These are phyloP conservation scores for Panaeolus papilionaceus DNA, from an alignment of 768 basidiomycete genomes.

Conservation along the genomic window DNA sequence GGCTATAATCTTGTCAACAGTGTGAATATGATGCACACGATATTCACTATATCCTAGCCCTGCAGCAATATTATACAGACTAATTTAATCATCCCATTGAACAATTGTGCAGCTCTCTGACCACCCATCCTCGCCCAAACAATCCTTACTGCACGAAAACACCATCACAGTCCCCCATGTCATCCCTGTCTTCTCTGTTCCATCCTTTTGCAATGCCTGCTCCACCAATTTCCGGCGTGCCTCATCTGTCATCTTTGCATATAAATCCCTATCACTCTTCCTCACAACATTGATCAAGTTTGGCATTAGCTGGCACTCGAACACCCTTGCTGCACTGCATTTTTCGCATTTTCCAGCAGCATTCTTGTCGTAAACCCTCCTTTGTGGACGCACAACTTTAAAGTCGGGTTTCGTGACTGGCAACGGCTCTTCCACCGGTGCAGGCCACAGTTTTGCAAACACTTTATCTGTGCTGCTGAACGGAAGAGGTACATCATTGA, in stretches of 20 bases:
- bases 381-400: slow-evolving; percentile 54
- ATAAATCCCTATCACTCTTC: slow-evolving; percentile 26
- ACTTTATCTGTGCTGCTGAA: slow-evolving; percentile 76
- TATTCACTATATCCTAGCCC: no score
- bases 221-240: slow-evolving; percentile 71
- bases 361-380: slow-evolving; percentile 59
- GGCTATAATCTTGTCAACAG: no score
- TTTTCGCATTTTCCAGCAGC: slow-evolving; percentile 67
- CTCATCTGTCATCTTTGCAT: slow-evolving; percentile 59
- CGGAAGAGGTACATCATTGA: slow-evolving; percentile 84
- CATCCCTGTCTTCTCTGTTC: slow-evolving; percentile 67
- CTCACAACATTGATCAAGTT: slow-evolving; percentile 85
- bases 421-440: slow-evolving; percentile 47
- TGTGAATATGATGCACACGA: no score
- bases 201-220: slow-evolving; percentile 53
- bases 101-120: slow-evolving; percentile 27
- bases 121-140: slow-evolving; percentile 52
- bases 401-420: slow-evolving; percentile 68
- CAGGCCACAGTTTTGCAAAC: slow-evolving; percentile 78
- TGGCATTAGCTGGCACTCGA: slow-evolving; percentile 96
- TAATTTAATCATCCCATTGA: neutral
- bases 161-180: slow-evolving; percentile 95
- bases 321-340: slow-evolving; percentile 74
- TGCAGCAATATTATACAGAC: no score
- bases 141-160: slow-evolving; percentile 87